A percentile compares a stretch with the other conserved stretches of the same genome.
phyloP scores from a whole-genome alignment of 2,329 filamentous ascomycete genomes.

The Ophiobolus disseminans region DNA sequence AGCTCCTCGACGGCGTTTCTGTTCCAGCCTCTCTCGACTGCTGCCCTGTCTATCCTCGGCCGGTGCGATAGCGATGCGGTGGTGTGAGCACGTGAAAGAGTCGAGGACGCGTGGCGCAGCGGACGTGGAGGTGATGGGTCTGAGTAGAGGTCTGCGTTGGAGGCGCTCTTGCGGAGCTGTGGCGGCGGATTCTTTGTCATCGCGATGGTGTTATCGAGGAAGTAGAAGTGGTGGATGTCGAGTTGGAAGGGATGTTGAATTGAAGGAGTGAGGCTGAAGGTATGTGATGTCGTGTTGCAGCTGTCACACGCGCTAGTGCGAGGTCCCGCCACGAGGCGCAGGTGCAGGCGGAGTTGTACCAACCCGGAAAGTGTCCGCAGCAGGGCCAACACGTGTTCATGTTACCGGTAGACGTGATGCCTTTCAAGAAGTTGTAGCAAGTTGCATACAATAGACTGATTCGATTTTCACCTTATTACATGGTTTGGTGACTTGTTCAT shows the following conservation, averaged over 20 bases:
- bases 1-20: constrained; percentile 13
- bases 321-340: constrained; percentile 15
- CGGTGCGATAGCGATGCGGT: constrained; percentile 36
- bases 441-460: too few species aligned
- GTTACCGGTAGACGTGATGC: too few species aligned
- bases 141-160: constrained; percentile 47
- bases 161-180: constrained; percentile 44
- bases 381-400: not conserved
- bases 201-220: not conserved
- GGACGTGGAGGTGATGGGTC: constrained; percentile 41
- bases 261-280: constrained; percentile 5
- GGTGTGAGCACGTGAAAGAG: constrained; percentile 41
- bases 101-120: constrained; percentile 34
- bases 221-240: not conserved
- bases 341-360: constrained; percentile 13
- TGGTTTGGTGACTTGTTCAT: too few species aligned
- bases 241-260: not conserved
- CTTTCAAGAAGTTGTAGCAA: not conserved
- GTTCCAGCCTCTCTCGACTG: constrained; percentile 12
- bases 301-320: constrained; percentile 3
- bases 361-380: constrained; percentile 14
- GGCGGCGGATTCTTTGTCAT: constrained; percentile 49
- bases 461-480: too few species aligned
- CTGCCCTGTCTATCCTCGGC: constrained; percentile 22
- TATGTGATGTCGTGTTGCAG: constrained; percentile 1